Percentiles rank a stretch among this genome's conserved stretches.
Evolutionary conservation across 345 rosid species (phyloP).

Genomic region (Ricinus communis): DNA sequence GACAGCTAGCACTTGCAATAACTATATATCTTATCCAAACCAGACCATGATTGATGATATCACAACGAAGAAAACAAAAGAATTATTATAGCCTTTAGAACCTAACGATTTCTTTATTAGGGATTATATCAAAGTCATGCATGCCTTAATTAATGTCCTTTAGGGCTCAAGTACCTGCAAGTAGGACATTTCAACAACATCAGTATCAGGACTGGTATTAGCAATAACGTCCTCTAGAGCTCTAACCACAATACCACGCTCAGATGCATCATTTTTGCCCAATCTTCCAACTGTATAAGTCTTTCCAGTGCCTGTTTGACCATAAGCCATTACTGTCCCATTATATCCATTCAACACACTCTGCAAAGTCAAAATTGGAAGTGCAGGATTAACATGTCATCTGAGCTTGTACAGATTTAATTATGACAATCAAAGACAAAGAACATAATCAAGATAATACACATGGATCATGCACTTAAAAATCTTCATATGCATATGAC

Average conservation of each 20-base stretch:
- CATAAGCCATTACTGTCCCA: conserved; percentile 97
- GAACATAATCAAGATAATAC: background rate
- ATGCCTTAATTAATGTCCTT: background rate
- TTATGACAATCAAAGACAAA: background rate
- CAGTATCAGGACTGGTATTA: conserved; percentile 46
- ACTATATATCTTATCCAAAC: background rate
- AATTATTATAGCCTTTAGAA: no score
- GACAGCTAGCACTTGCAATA: background rate
- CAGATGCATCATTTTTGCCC: conserved; percentile 78
- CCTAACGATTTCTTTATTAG: conserved; percentile 5
- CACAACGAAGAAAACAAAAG: background rate
- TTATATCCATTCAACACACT: conserved; percentile 89
- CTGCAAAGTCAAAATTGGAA: conserved; percentile 44
- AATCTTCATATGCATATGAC: background rate
- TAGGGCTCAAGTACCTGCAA: conserved; percentile 62
- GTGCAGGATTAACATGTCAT: conserved; percentile 21
- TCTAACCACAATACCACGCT: conserved; percentile 95
- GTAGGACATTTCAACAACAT: conserved; percentile 74
- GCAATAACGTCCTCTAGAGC: conserved; percentile 76
- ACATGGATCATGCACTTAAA: background rate
- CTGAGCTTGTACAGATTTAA: background rate
- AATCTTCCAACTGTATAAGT: conserved; percentile 84
- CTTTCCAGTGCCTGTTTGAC: conserved; percentile 96
- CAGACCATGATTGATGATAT: background rate
- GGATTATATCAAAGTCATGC: background rate